Conservation (phyloP, 2,329 filamentous ascomycete genomes). For the Byssothecium circinans region DNA sequence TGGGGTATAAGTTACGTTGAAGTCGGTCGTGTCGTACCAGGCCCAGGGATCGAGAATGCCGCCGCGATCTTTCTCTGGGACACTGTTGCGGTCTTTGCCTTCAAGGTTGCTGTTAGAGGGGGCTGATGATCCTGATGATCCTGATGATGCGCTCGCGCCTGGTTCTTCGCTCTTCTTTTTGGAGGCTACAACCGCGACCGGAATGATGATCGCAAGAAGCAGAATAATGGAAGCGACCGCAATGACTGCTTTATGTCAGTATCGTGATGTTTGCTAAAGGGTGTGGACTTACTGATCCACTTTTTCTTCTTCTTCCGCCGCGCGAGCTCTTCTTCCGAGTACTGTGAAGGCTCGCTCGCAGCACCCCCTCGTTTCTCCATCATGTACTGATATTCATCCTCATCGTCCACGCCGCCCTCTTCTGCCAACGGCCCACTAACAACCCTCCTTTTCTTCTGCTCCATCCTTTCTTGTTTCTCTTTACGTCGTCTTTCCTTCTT, state of each 20-base stretch:
- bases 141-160: constrained; percentile 15
- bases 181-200: constrained; percentile 50
- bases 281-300: constrained; percentile 57
- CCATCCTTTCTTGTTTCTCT: constrained; percentile 33
- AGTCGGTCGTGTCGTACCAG: constrained; percentile 87
- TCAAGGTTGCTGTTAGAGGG: constrained; percentile 51
- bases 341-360: constrained; percentile 35
- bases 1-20: constrained; percentile 92
- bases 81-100: constrained; percentile 46
- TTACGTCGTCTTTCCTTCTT: constrained; percentile 46
- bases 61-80: constrained; percentile 64
- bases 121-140: constrained; percentile 20
- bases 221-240: constrained; percentile 43
- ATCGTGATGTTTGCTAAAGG: neutral
- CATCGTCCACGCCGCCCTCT: constrained; percentile 47
- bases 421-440: constrained; percentile 53
- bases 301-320: constrained; percentile 50
- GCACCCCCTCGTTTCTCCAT: constrained; percentile 48
- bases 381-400: constrained; percentile 45
- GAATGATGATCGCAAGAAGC: constrained; percentile 51
- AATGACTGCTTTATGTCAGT: constrained; percentile 34
- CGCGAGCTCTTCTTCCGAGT: constrained; percentile 45
- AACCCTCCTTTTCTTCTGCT: constrained; percentile 45
- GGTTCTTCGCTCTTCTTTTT: constrained; percentile 46
- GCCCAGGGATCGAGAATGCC: constrained; percentile 85